phyloP scores from a whole-genome alignment of 495 filamentous ascomycete species.

The Podospora comata region DNA sequence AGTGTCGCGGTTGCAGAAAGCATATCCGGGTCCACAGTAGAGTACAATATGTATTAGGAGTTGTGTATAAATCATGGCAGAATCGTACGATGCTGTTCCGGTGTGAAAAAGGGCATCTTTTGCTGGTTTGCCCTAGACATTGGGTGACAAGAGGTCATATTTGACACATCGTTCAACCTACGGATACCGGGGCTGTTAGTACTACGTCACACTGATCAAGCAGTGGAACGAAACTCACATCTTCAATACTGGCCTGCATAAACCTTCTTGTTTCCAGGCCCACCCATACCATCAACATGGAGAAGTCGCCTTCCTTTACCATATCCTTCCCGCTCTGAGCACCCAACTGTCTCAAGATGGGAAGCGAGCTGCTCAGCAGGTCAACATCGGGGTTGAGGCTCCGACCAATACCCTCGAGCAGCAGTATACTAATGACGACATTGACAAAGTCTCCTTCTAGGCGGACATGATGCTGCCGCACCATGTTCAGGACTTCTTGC shows the following conservation, averaged over 20 bases:
- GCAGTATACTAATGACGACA: conserved; percentile 89
- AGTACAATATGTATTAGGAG: too few relatives aligned
- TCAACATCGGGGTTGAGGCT: conserved; percentile 83
- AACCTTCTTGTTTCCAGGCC: conserved; percentile 85
- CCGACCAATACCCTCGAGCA: conserved; percentile 92
- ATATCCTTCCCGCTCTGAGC: conserved; percentile 68
- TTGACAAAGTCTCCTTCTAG: conserved; percentile 99
- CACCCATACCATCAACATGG: conserved; percentile 93
- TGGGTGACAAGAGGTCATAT: conserved; percentile 77
- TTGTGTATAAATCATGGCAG: too few relatives aligned
- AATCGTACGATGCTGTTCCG: too few relatives aligned
- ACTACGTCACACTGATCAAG: conserved; percentile 7
- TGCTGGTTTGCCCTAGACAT: conserved; percentile 50
- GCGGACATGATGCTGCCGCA: conserved; percentile 86
- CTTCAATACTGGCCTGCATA: conserved; percentile 82
- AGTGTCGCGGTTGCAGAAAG: not conserved
- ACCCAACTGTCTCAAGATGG: conserved; percentile 86
- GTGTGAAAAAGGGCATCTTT: too few relatives aligned
- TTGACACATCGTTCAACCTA: conserved; percentile 75
- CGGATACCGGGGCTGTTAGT: conserved; percentile 22
- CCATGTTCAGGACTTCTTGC: conserved; percentile 87
- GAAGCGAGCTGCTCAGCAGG: conserved; percentile 79
- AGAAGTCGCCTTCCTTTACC: conserved; percentile 71
- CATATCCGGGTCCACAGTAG: not conserved
- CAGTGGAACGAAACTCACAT: conserved; percentile 52